Evolutionary conservation across 2,329 filamentous ascomycete genomes (phyloP), one percentile per base, ranked within the genome.

Genomic region (Exophiala sp.): DNA sequence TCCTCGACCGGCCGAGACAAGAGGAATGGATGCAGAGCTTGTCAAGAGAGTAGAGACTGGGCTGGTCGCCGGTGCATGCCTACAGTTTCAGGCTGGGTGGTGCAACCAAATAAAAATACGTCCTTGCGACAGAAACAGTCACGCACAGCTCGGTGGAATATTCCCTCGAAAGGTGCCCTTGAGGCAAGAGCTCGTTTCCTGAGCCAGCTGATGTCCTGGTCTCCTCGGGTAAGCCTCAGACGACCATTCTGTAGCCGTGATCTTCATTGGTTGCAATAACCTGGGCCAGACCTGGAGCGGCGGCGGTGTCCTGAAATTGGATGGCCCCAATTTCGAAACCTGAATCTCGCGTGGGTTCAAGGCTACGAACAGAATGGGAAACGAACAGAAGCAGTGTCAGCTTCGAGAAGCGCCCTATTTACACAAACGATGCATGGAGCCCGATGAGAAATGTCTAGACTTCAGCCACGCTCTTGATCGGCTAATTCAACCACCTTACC

Each of bases 331-430:
- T 32, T n/a, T 32, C 11, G 29, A n/a, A 13, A 7, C 29, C 29
- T n/a, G 29, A 32, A 3, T 32, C 11, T 7, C 11, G 7, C 29
- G 11, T 32, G 29, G 7, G 8, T n/a, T n/a, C 8, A n/a, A 22
- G 16, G 32, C 38, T 48, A 48, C 34, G 22, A 23, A 48, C 34
- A 24, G 21, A 49, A 38, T 22, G 46, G 46, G 34, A 49, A 43
- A 11, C 5, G 19, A 11, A 14, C 22, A 21, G 46, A 49, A 48
- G 22, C 11, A 7, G n/a, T 30, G 40, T 21, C 22, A 49, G 19
- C 32, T 49, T 49, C 46, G 19, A 49, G 46, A 49, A 49, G 39
- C 46, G 14, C 30, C 11, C 13, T 11, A 35, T 22, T n/a, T n/a
- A n/a, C n/a, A n/a, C n/a, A n/a, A n/a, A n/a, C n/a, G n/a, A n/a